Evolutionary conservation across 1,284 basidiomycete genomes (phyloP).

Genomic region (Sanghuangporus sanghuang): DNA sequence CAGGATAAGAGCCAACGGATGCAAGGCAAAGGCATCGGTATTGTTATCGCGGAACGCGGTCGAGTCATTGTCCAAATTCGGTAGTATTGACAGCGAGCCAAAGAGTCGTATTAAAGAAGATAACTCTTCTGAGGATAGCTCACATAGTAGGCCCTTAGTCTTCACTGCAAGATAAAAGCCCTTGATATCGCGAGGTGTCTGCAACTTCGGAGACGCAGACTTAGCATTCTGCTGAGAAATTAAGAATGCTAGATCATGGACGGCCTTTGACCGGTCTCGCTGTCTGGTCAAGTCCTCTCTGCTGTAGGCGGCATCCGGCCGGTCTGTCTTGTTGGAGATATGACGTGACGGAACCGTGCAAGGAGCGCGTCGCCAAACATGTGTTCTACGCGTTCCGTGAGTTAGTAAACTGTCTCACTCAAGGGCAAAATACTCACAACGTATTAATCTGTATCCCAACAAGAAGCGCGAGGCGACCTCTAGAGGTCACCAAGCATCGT

Average conservation of each 20-base stretch:
- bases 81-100: constrained; percentile 36
- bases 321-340: neutral
- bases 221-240: constrained; percentile 26
- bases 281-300: neutral
- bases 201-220: constrained; percentile 21
- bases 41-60: neutral
- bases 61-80: neutral
- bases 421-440: neutral
- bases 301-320: neutral
- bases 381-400: neutral
- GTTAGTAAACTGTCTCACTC: neutral
- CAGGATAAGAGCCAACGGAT: constrained; percentile 25
- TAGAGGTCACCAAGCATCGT: constrained; percentile 41
- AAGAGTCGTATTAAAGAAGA: constrained; percentile 37
- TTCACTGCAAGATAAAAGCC: constrained; percentile 31
- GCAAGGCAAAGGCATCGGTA: constrained; percentile 21
- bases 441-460: neutral
- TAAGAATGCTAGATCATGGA: constrained; percentile 25
- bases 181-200: constrained; percentile 29
- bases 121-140: constrained; percentile 29
- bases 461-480: constrained; percentile 25
- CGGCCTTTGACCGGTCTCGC: constrained; percentile 15
- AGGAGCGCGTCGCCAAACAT: neutral
- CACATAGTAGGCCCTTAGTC: constrained; percentile 24
- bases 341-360: neutral